Base-by-base conservation (phyloP, 805 yeast species). In the Metschnikowia similis region DNA sequence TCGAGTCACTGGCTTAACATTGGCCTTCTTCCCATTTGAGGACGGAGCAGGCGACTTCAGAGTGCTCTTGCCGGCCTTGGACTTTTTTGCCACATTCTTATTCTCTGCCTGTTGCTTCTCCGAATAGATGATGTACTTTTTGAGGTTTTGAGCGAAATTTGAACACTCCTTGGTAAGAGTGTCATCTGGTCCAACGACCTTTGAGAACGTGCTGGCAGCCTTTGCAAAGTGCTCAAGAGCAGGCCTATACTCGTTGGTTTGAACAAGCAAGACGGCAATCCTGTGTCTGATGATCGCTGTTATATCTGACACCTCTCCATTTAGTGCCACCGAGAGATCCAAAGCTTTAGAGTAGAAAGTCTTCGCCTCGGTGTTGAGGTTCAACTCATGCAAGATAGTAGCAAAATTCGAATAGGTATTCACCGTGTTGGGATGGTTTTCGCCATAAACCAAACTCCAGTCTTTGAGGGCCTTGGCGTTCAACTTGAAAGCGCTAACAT, bases 251-350 rank as follows among this genome's bases (percentile, higher is more conserved):
- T 83, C 82, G 41, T 77, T 75, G 29, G 66, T 56, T 30, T 79
- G 67, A 32, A 85, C 79, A 46, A 81, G 76, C 40, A 82, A 65
- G 49, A 66, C 65, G 60, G 85, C 77, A 45, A 60, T 66, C 65
- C 92, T 88, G 71, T 83, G 87, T 56, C 79, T 77, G 54, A 86
- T 71, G 54, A 81, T 74, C 21, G 84, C 96, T 28, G 85, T 76
- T 48, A 83, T 77, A 56, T 80, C 81, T 11, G 86, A 77, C 10
- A 75, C 70, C 14, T 69, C 77, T 44, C 91, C 94, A 61, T 81
- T 80, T 41, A 80, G 58, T 27, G 66, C 54, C 14, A 65, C 63
- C 51, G 86, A 78, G 35, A 85, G 63, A 2, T 71, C 77, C 50
- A 82, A 66, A 2, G 89, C 80, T 41, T 71, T 69, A 44, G 74